Evolutionary conservation across 768 basidiomycete genomes (phyloP), one percentile per base, ranked within the genome.

Genomic region (Amanita rubescens): DNA sequence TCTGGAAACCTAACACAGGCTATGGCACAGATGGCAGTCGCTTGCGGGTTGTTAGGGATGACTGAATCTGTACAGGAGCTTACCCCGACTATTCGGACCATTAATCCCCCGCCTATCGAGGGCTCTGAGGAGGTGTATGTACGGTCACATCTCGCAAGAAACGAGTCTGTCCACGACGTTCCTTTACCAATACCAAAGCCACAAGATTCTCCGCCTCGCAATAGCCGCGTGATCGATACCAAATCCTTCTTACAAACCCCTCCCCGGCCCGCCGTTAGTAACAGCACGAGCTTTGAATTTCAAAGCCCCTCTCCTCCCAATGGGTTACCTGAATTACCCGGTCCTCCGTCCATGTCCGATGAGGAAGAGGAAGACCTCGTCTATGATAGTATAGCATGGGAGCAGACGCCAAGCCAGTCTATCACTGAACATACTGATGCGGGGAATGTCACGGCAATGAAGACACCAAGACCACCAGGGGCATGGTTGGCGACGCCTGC

Each of bases 261-360:
- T 20, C 60, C 59, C 2, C 59, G 57, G 32, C 58, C 66, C 17
- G 73, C 73, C 2, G 25, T 9, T 30, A 49, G 46, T 42, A 68
- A 60, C 49, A 65, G 64, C 27, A 71, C 77, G 9, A 75, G 70
- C 55, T 56, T 72, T 12, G 77, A 80, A 49, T 82, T 81, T 59
- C 68, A 75, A 59, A 85, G 82, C 0, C 85, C 83, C 8, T 80
- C 85, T 1, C 83, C 86, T 27, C 80, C 82, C 1, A 71, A 69
- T 38, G 76, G 72, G 42, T 71, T 85, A 54, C 83, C 85, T 9
- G 84, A 84, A 6, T 78, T 88, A 45, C 85, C 85, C 11, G 82
- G 67, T 15, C 83, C 81, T 3, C 83, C 85, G 2, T 76, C 75
- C n/a, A 78, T 78, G 9, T 75, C 76, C 12, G 79, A 78, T 32